A percentile compares a stretch with the other conserved stretches of the same genome.
Evolutionary conservation across 2,329 filamentous ascomycete species (phyloP).

Genomic region (Herpotrichia juniperi): DNA sequence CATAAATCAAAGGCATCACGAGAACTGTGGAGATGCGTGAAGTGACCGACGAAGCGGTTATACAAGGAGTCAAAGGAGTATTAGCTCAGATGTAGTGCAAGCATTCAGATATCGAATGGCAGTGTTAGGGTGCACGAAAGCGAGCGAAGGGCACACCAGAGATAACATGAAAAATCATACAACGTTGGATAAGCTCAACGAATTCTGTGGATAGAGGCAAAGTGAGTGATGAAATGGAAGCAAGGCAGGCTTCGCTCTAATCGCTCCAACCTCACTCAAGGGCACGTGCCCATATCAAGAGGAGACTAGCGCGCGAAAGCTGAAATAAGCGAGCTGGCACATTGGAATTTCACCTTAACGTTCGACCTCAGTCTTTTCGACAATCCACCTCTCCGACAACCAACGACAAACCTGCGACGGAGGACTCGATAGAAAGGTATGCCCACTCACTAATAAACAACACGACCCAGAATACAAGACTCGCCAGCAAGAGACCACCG

Average conservation of each 20-base stretch:
- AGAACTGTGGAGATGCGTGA: neutral
- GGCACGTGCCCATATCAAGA: neutral
- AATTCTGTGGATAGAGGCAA: neutral
- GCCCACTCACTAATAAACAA: slow-evolving; percentile 8
- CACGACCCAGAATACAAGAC: neutral
- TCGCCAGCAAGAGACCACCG: neutral
- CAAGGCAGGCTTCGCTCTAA: neutral
- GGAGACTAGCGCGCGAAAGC: slow-evolving; percentile 5
- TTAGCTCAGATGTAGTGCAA: too few relatives aligned
- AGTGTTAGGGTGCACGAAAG: too few relatives aligned
- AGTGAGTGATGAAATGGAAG: neutral
- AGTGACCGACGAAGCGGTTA: neutral
- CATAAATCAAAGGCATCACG: neutral
- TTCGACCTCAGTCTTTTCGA: slow-evolving; percentile 4
- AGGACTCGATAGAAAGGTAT: slow-evolving; percentile 43
- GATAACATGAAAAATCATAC: too few relatives aligned
- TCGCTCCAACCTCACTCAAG: neutral
- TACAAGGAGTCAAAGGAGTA: neutral
- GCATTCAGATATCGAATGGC: too few relatives aligned
- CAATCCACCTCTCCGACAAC: slow-evolving; percentile 34
- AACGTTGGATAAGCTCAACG: too few relatives aligned
- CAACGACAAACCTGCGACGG: slow-evolving; percentile 43
- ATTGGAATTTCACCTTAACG: slow-evolving; percentile 7
- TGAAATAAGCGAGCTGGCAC: slow-evolving; percentile 13
- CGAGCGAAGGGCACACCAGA: too few relatives aligned